A percentile compares a stretch with the other conserved stretches of the same genome.
phyloP scores from a whole-genome alignment of 2,329 filamentous ascomycete species.

The Mollisiaceae sp. region DNA sequence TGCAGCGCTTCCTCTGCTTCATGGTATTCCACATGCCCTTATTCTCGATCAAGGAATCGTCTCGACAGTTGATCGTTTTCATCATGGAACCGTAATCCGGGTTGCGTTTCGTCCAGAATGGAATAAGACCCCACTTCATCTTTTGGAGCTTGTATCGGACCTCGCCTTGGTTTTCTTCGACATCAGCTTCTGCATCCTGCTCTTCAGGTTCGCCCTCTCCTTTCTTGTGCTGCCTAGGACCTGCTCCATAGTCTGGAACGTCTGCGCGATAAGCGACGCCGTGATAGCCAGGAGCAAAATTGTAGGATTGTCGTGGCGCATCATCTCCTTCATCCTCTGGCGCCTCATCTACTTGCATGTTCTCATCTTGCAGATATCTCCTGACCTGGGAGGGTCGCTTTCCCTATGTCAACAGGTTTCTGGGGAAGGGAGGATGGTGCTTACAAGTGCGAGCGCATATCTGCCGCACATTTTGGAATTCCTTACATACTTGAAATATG shows the following conservation, averaged over 20 bases:
- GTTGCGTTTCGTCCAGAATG: constrained; percentile 88
- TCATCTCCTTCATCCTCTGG: constrained; percentile 68
- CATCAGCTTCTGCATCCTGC: constrained; percentile 29
- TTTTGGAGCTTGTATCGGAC: constrained; percentile 81
- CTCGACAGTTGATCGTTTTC: constrained; percentile 93
- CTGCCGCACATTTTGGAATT: constrained; percentile 42
- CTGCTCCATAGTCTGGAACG: constrained; percentile 64
- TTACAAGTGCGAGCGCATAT: constrained; percentile 41
- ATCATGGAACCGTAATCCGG: constrained; percentile 79
- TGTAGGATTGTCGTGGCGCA: constrained; percentile 76
- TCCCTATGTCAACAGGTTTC: constrained; percentile 10
- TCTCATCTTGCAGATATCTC: constrained; percentile 72
- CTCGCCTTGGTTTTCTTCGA: constrained; percentile 28
- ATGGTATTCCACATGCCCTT: constrained; percentile 90
- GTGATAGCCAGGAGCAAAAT: constrained; percentile 87
- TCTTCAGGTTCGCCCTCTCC: constrained; percentile 35
- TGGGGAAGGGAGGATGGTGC: neutral
- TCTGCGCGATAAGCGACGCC: constrained; percentile 87
- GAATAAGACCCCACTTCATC: constrained; percentile 96
- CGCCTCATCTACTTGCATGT: constrained; percentile 74
- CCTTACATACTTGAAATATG: neutral
- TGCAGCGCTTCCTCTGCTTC: constrained; percentile 87
- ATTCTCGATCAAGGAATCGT: constrained; percentile 78
- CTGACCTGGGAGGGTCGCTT: constrained; percentile 80
- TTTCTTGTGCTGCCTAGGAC: constrained; percentile 41